Conservation (phyloP, 371 early-diverging fungal species). For the Rhizoclosmatium hyalinum region DNA sequence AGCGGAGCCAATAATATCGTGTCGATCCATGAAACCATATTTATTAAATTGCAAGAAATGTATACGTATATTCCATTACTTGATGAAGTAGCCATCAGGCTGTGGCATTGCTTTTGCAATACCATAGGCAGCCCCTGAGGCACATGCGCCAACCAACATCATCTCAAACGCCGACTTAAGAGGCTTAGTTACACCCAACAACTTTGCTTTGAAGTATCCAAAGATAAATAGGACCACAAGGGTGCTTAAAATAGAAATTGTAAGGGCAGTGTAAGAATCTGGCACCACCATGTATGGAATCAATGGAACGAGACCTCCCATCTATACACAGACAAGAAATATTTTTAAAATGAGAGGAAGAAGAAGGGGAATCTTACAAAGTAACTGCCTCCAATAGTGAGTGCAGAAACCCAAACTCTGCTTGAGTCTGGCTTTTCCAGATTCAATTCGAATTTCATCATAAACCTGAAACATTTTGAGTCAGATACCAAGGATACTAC, state of each 20-base stretch:
- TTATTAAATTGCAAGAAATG: too few relatives aligned
- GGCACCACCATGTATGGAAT: slow-evolving; percentile 69
- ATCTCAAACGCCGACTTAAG: slow-evolving; percentile 54
- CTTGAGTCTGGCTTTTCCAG: slow-evolving; percentile 69
- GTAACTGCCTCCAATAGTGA: slow-evolving; percentile 74
- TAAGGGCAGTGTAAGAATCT: slow-evolving; percentile 56
- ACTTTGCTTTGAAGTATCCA: slow-evolving; percentile 66
- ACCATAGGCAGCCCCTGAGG: slow-evolving; percentile 65
- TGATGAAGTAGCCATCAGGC: neutral
- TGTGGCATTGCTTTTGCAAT: slow-evolving; percentile 33
- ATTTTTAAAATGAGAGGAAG: slow-evolving; percentile 55
- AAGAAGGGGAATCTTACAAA: slow-evolving; percentile 66
- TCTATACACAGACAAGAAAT: slow-evolving; percentile 1
- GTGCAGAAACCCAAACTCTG: slow-evolving; percentile 70
- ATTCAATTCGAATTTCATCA: slow-evolving; percentile 79
- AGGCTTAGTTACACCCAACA: slow-evolving; percentile 62
- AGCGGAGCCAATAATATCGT: too few relatives aligned
- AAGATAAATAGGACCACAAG: slow-evolving; percentile 66
- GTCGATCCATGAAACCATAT: too few relatives aligned
- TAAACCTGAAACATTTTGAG: slow-evolving; percentile 59
- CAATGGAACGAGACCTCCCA: slow-evolving; percentile 76
- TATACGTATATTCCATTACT: too few relatives aligned
- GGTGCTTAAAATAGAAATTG: slow-evolving; percentile 65
- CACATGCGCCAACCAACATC: slow-evolving; percentile 68
- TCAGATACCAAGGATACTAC: neutral